Evolutionary conservation across 2,329 filamentous ascomycete species (phyloP).

Genomic region (Myriosclerotinia scirpicola): DNA sequence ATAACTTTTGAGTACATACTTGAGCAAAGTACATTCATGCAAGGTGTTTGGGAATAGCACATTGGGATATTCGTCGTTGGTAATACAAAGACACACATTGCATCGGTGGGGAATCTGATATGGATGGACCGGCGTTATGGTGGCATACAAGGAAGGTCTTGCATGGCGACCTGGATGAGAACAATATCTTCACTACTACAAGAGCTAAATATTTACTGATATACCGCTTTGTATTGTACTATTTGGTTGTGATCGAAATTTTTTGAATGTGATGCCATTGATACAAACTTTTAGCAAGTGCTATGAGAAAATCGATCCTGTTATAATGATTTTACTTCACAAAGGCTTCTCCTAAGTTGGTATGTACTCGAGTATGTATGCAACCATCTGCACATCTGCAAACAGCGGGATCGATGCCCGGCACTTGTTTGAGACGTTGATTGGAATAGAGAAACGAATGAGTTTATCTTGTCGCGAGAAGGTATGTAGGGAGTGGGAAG

Average conservation of each 20-base stretch:
- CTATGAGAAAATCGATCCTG: neutral
- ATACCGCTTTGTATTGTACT: neutral
- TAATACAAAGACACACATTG: slow-evolving; percentile 11
- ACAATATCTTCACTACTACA: neutral
- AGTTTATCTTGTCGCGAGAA: too few relatives aligned
- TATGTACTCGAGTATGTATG: neutral
- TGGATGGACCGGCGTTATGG: neutral
- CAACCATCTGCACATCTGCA: too few relatives aligned
- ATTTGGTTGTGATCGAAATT: neutral
- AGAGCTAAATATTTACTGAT: neutral
- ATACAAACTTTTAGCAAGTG: neutral
- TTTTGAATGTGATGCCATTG: neutral
- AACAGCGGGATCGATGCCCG: too few relatives aligned
- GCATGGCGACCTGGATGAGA: neutral
- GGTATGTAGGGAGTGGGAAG: too few relatives aligned
- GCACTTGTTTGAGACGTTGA: too few relatives aligned
- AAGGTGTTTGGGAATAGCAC: slow-evolving; percentile 9
- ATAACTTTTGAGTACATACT: slow-evolving; percentile 20
- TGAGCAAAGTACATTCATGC: slow-evolving; percentile 12
- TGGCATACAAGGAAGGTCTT: neutral
- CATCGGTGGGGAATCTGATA: neutral
- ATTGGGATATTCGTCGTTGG: slow-evolving; percentile 5
- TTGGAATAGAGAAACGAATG: too few relatives aligned
- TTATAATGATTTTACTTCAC: neutral
- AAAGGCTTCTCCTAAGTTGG: neutral